Conservation (phyloP, 805 yeast genomes). For the Spathaspora hagerdaliae region DNA sequence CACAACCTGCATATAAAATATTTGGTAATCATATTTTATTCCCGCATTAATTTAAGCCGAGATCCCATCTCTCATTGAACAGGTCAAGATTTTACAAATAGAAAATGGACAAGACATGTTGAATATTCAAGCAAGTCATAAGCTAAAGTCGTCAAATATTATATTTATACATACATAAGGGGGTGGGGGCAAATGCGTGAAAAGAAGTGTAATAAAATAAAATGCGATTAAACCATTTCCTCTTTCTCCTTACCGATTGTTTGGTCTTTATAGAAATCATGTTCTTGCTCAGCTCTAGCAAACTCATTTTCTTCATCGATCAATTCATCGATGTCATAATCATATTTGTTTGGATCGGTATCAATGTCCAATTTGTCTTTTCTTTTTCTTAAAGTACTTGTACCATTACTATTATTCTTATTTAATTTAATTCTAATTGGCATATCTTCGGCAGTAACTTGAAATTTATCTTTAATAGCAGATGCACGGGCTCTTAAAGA, state of each 20-base stretch:
- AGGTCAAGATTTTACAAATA: no score
- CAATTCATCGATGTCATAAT: constrained; percentile 42
- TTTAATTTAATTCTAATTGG: constrained; percentile 33
- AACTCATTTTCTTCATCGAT: constrained; percentile 30
- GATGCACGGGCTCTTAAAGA: constrained; percentile 14
- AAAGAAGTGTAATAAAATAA: no score
- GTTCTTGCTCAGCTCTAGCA: constrained; percentile 15
- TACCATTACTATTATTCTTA: constrained; percentile 10
- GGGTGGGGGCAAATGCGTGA: no score
- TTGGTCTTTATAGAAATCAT: constrained; percentile 16
- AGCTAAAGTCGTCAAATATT: no score
- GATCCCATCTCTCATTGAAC: no score
- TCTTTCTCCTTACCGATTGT: constrained; percentile 20
- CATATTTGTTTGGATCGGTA: constrained; percentile 37
- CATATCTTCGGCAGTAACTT: constrained; percentile 32
- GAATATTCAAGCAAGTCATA: no score
- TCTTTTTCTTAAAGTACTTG: constrained; percentile 19
- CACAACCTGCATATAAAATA: no score
- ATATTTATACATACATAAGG: no score
- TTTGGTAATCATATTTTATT: no score
- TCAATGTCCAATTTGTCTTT: constrained; percentile 33
- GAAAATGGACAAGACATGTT: no score
- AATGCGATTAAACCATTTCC: constrained; percentile 17
- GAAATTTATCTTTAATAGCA: constrained; percentile 25
- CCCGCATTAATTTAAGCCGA: no score